Percentiles rank a stretch among this genome's conserved stretches.
Evolutionary conservation across 805 yeast genomes (phyloP).

Genomic region (Wickerhamomyces tratensis): DNA sequence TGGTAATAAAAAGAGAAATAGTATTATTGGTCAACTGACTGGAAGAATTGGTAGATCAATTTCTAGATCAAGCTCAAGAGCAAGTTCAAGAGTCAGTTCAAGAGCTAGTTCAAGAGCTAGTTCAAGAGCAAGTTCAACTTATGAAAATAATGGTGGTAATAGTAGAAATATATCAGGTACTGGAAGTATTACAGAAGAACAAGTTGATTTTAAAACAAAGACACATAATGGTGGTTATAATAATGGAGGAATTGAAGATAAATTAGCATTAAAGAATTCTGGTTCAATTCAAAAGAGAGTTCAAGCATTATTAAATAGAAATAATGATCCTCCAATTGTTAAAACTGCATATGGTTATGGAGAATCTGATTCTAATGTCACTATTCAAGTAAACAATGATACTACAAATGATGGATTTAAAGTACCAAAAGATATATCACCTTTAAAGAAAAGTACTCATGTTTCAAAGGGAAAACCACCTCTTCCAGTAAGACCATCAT

Average conservation of each 20-base stretch:
- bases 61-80: not conserved
- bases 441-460: not conserved
- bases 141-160: conserved; percentile 14
- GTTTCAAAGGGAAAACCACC: conserved; percentile 6
- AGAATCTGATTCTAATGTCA: conserved; percentile 27
- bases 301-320: conserved; percentile 21
- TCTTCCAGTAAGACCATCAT: conserved; percentile 3
- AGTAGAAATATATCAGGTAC: not conserved
- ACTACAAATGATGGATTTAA: conserved; percentile 18
- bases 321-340: conserved; percentile 32
- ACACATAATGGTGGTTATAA: not conserved
- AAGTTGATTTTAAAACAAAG: not conserved
- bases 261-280: conserved; percentile 1
- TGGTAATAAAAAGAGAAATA: conserved; percentile 12
- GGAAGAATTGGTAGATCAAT: conserved; percentile 13
- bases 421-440: conserved; percentile 10
- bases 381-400: not conserved
- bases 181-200: too few species aligned
- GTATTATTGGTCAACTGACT: conserved; percentile 16
- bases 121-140: conserved; percentile 19
- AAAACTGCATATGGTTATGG: conserved; percentile 82
- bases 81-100: conserved; percentile 2
- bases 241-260: not conserved
- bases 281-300: conserved; percentile 19
- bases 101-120: conserved; percentile 16